These are phyloP conservation scores for Nitzschia inconspicua DNA, from an alignment of 108 stramenopile genomes.

Conservation along the genomic window DNA sequence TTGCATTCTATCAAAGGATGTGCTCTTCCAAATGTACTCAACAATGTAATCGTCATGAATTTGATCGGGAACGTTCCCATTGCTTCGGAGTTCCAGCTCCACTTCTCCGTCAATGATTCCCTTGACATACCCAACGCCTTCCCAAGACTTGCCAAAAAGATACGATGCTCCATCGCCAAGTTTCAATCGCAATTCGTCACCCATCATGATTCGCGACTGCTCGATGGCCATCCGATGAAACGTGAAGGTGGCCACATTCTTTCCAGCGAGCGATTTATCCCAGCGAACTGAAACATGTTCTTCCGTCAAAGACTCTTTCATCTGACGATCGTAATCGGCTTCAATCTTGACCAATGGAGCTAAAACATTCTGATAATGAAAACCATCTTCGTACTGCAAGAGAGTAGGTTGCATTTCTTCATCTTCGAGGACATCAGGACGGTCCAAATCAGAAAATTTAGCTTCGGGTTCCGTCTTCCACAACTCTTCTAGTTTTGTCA, in stretches of 20 bases:
- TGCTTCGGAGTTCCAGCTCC: slow-evolving; percentile 70
- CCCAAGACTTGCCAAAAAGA: slow-evolving; percentile 84
- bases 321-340: slow-evolving; percentile 96
- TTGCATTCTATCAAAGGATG: slow-evolving; percentile 98
- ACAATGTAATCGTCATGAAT: slow-evolving; percentile 90
- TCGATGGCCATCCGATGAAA: slow-evolving; percentile 72
- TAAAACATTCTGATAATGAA: slow-evolving; percentile 97
- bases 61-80: slow-evolving; percentile 66
- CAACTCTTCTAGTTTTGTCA: slow-evolving; percentile 91
- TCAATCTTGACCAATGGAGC: slow-evolving; percentile 97
- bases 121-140: slow-evolving; percentile 90
- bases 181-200: slow-evolving; percentile 93
- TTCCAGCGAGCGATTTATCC: slow-evolving; percentile 89
- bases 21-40: slow-evolving; percentile 97
- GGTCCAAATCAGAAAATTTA: slow-evolving; percentile 85
- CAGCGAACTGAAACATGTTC: slow-evolving; percentile 87
- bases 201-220: slow-evolving; percentile 83
- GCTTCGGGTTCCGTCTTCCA: slow-evolving; percentile 95
- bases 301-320: slow-evolving; percentile 90
- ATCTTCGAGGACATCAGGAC: slow-evolving; percentile 81
- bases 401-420: slow-evolving; percentile 84
- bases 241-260: slow-evolving; percentile 81
- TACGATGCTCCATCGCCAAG: slow-evolving; percentile 75
- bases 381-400: slow-evolving; percentile 94
- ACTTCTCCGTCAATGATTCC: slow-evolving; percentile 91